Base-by-base conservation (phyloP, 2,329 filamentous ascomycete species). In the Colletotrichum filicis region DNA sequence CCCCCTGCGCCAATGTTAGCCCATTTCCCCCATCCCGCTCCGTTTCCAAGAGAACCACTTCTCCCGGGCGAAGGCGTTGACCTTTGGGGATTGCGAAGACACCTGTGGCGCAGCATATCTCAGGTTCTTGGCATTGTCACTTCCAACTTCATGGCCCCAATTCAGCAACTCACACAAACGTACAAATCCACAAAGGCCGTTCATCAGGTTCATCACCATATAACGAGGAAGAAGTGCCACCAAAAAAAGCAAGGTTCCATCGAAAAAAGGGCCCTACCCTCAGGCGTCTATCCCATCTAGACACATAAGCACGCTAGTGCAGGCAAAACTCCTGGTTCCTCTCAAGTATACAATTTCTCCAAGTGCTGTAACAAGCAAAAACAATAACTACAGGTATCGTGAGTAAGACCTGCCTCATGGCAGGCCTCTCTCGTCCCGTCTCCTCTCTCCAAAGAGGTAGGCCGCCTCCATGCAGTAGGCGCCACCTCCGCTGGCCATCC, bases 381-480 rank as follows among this genome's bases (percentile, higher is more conserved):
- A n/a, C 42, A 56, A 71, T 14, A 28, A n/a, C n/a, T 35, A 46
- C 19, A n/a, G 55, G 56, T 37, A 37, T 16, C 12, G 14, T 16
- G 12, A 37, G 35, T 16, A 37, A 37, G 26, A 42, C 35, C 26
- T 19, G 57, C 22, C 61, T 70, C 66, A 74, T 58, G 75, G 64
- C 68, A 75, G 73, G 81, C 80, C 74, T 78, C 77, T 66, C 80
- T 80, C 66, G 79, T 77, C 71, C 79, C 80, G 76, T 66, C 86
- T 69, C n/a, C 84, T 79, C 75, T 93, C 93, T 24, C 95, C 94
- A 86, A 98, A 98, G 61, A 98, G 84, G 82, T 94, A 92, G 7
- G 94, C 95, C 4, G 96, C 96, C 83, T 98, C 96, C 73, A 97
- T 91, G 82, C 96, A 98, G 84, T 97, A 98, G 59, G 93, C 92